These are phyloP conservation scores for Pestalotiopsis fici DNA, from an alignment of 2,329 filamentous ascomycete genomes.

Conservation along the genomic window DNA sequence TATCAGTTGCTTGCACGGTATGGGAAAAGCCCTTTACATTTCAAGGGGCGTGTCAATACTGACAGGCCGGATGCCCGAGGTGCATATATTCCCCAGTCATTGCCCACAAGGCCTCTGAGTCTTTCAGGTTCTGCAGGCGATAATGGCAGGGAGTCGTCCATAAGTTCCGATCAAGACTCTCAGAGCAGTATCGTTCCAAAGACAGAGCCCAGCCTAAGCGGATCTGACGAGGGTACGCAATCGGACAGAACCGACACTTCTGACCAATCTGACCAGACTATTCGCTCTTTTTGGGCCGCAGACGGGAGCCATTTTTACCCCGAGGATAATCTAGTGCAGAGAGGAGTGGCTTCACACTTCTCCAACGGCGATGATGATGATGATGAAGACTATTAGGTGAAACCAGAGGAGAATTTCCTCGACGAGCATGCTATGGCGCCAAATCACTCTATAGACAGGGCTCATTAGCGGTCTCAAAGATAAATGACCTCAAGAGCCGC, in stretches of 20 bases:
- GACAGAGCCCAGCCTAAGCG: background rate
- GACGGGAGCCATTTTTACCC: constrained; percentile 8
- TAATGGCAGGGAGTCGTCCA: too few relatives aligned
- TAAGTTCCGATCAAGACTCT: too few relatives aligned
- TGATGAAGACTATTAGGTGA: background rate
- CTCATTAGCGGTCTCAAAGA: background rate
- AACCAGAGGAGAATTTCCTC: background rate
- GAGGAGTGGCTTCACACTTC: constrained; percentile 5
- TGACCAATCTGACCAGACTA: background rate
- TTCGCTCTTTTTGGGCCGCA: constrained; percentile 8
- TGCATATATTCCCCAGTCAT: too few relatives aligned
- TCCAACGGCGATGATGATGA: constrained; percentile 3
- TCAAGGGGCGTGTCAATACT: too few relatives aligned
- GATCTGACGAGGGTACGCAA: background rate
- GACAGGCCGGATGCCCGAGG: too few relatives aligned
- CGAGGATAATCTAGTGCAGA: constrained; percentile 5
- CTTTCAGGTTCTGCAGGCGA: too few relatives aligned
- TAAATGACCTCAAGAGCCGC: background rate
- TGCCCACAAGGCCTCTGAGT: too few relatives aligned
- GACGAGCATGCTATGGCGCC: too few relatives aligned
- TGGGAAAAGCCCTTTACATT: too few relatives aligned
- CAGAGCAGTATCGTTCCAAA: background rate
- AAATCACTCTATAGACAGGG: too few relatives aligned
- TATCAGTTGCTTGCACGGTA: too few relatives aligned
- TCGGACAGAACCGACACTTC: background rate